Evolutionary conservation across 192 early-diverging fungal genomes (phyloP), one percentile per base, ranked within the genome.

Genomic region (Thoreauomyces humboldtii): DNA sequence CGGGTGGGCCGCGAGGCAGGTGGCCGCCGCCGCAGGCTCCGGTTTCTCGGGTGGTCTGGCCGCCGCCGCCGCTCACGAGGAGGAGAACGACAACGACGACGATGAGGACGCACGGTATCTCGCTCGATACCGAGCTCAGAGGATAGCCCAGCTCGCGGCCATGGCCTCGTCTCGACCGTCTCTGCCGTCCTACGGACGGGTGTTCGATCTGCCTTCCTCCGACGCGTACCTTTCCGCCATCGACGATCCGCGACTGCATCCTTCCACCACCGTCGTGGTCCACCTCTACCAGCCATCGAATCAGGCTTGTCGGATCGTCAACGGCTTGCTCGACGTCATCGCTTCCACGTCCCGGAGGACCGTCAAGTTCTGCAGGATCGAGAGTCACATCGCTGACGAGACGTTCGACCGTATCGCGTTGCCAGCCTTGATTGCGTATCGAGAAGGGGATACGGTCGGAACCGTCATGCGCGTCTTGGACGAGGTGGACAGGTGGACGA

Each of bases 351-450:
- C 93, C 74, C 83, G 85, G 17, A 70, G 84, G 3, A 14, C 7
- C 3, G 86, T 86, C 41, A 96, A 97, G 78, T 96, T 98, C 77
- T 71, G 90, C 50, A 89, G 90, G 62, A 98, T 98, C 62, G 77
- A 92, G 31, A 85, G 86, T 6, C 73, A 72, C 1, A 53, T 71
- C 44, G 83, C 83, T 2, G 81, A 85, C 56, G 50, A 64, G 27
- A 57, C 54, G 5, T 83, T 85, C 65, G 83, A 85, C 62, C 61
- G 63, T 9, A 65, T 85, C 19, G 78, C 78, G 2, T 51, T 82
- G 50, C 83, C 83, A 11, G 72, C 77, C 0, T 31, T 85, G 25
- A 50, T 85, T 21, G 72, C 64, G 9, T 85, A 85, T 59, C 35
- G 69, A 25, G 70, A 37, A 19, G 81, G 81, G 41, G 53, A 79